Conservation (phyloP, 257 asterid species). For the Capsicum rhomboideum region DNA sequence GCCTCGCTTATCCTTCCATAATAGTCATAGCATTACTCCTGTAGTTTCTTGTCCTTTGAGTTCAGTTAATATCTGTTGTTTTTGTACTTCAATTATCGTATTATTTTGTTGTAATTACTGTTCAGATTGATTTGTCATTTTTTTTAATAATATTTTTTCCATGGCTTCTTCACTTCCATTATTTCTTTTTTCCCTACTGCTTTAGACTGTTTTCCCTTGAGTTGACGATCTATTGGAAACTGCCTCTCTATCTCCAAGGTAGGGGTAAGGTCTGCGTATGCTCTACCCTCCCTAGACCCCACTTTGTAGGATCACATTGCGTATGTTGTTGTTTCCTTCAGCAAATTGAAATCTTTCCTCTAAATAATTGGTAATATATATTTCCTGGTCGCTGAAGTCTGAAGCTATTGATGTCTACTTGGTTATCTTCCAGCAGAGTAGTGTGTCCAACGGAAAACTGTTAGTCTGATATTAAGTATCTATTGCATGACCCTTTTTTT, state of each 20-base stretch:
- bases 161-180: neutral
- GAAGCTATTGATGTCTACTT: neutral
- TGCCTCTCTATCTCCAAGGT: neutral
- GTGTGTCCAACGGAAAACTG: neutral
- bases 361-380: neutral
- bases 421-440: neutral
- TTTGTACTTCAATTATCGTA: neutral
- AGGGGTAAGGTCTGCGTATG: no score
- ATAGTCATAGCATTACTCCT: neutral
- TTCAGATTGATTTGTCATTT: neutral
- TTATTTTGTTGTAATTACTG: neutral
- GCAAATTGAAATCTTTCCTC: neutral
- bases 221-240: neutral
- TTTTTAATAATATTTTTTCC: neutral
- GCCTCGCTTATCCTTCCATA: neutral
- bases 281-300: no score
- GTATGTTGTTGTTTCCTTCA: neutral
- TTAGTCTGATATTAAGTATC: neutral
- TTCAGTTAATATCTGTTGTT: neutral
- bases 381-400: neutral
- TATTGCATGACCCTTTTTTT: neutral
- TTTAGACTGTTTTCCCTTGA: neutral
- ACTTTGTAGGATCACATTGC: no score
- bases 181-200: neutral
- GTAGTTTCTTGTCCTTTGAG: neutral